Conservation (phyloP, 768 basidiomycete genomes). For the Mycena vulgaris region DNA sequence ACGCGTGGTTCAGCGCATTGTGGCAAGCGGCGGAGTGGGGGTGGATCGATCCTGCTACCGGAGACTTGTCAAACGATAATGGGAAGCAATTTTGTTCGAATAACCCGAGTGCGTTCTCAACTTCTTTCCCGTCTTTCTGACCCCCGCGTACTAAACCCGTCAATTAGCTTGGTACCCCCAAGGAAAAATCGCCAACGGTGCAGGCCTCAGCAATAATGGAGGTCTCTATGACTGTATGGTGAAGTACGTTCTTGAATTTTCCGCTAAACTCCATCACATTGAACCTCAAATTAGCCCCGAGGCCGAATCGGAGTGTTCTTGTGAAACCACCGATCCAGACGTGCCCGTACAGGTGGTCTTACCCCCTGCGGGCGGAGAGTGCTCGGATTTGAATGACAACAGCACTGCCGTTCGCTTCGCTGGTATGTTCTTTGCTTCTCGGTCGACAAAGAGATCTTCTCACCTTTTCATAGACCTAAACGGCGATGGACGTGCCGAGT, state of each 20-base stretch:
- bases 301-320: background rate
- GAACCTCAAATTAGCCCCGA: background rate
- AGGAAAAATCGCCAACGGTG: constrained; percentile 19
- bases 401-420: constrained; percentile 14
- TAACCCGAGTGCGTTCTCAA: too few species aligned
- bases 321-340: constrained; percentile 3
- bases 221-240: background rate
- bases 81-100: too few species aligned
- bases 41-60: too few species aligned
- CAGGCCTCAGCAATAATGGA: constrained; percentile 7
- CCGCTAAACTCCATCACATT: background rate
- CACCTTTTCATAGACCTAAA: constrained; percentile 1
- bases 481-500: too few species aligned
- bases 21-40: too few species aligned
- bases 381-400: too few species aligned
- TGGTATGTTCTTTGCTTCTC: background rate
- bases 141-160: too few species aligned
- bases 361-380: background rate
- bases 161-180: constrained; percentile 13
- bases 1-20: too few species aligned
- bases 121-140: too few species aligned
- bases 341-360: background rate
- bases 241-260: background rate
- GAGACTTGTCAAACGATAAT: too few species aligned
- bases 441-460: background rate